These are phyloP conservation scores for Didymella arachidicola DNA, from an alignment of 2,329 filamentous ascomycete genomes.

Conservation along the genomic window DNA sequence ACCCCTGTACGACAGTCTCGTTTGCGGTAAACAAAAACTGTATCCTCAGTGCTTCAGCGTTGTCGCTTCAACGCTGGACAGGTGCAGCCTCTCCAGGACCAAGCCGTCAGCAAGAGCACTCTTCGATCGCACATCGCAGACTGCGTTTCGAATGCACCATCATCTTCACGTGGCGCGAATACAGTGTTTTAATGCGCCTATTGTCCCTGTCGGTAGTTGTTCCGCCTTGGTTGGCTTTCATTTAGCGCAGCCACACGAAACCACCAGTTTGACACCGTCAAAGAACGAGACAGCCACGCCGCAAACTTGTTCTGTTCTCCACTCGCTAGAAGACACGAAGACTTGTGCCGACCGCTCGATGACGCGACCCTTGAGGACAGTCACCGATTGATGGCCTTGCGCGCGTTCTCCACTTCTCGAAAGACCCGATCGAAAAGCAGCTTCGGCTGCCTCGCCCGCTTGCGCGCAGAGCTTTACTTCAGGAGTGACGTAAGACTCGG, in stretches of 20 bases:
- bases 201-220: background rate
- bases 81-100: background rate
- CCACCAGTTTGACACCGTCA: constrained; percentile 13
- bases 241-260: constrained; percentile 20
- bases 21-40: background rate
- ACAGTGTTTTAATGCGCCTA: constrained; percentile 6
- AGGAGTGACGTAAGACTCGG: background rate
- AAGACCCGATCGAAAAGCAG: background rate
- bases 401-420: constrained; percentile 16
- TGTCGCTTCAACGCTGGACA: background rate
- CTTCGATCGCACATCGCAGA: background rate
- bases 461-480: background rate
- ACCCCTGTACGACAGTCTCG: background rate
- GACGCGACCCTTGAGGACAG: constrained; percentile 3
- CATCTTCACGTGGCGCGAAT: background rate
- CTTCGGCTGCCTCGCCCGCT: background rate
- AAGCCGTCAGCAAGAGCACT: background rate
- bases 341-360: constrained; percentile 7
- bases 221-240: constrained; percentile 3
- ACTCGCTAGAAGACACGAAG: constrained; percentile 16
- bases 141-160: background rate
- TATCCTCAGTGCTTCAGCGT: background rate
- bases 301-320: constrained; percentile 4
- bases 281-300: constrained; percentile 14
- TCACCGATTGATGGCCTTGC: background rate